A percentile compares a stretch with the other conserved stretches of the same genome.
phyloP scores from a whole-genome alignment of 179 eudicot species.

The Silene coronaria region DNA sequence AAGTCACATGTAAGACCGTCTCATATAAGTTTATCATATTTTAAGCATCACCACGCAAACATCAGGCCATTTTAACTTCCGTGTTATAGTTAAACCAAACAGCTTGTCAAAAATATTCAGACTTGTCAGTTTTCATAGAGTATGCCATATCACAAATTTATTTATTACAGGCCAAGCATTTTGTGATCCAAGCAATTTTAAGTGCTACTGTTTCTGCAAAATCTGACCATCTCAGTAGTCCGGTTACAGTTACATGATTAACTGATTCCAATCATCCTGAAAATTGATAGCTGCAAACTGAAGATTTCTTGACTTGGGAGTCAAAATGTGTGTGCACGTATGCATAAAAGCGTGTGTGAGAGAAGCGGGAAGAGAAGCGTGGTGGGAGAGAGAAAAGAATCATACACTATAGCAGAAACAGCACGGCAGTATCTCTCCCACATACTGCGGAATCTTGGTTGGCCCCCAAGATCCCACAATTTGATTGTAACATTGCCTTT shows the following conservation, averaged over 20 bases:
- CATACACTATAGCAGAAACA: conserved; percentile 98
- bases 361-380: background rate
- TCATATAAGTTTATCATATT: background rate
- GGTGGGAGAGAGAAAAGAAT: background rate
- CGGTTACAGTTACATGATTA: background rate
- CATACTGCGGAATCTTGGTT: conserved; percentile 99
- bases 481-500: conserved; percentile 97
- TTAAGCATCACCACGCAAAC: background rate
- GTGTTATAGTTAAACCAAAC: background rate
- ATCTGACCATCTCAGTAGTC: background rate
- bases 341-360: background rate
- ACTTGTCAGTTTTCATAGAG: background rate
- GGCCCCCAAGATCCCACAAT: conserved; percentile 99
- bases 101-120: background rate
- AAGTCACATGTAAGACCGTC: background rate
- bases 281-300: background rate
- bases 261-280: background rate
- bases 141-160: background rate
- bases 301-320: background rate
- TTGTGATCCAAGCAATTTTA: background rate
- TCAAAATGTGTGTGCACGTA: background rate
- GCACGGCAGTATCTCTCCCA: conserved; percentile 99
- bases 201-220: background rate
- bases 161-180: background rate
- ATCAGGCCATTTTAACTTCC: background rate